A percentile compares a stretch with the other conserved stretches of the same genome.
Evolutionary conservation across 495 filamentous ascomycete genomes (phyloP).

Genomic region (Tuber magnatum): DNA sequence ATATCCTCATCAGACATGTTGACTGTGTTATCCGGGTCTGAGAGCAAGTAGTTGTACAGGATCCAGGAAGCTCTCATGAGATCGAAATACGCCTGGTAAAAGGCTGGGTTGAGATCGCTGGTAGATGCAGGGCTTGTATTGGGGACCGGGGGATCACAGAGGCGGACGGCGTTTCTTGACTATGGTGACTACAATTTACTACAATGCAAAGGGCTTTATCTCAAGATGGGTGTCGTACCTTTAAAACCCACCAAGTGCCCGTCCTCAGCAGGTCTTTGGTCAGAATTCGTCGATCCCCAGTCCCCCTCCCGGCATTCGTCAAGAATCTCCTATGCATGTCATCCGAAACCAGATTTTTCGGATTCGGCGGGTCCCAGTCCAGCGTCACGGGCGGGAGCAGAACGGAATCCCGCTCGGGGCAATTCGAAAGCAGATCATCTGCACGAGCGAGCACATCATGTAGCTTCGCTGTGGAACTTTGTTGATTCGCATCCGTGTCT

Average conservation of each 20-base stretch:
- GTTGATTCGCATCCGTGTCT: background rate
- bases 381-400: background rate
- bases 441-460: background rate
- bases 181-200: background rate
- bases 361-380: background rate
- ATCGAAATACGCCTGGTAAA: conserved; percentile 44
- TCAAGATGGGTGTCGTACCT: conserved; percentile 34
- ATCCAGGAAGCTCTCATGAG: conserved; percentile 47
- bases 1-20: background rate
- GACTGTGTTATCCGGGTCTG: background rate
- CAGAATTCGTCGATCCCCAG: background rate
- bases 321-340: background rate
- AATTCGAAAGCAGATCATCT: background rate
- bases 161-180: background rate
- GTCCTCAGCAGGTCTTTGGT: conserved; percentile 41
- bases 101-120: background rate
- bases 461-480: background rate
- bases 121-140: background rate
- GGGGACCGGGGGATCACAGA: background rate
- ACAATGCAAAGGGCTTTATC: background rate
- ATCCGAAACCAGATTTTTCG: background rate
- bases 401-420: background rate
- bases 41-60: conserved; percentile 40
- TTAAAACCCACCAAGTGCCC: conserved; percentile 48
- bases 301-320: background rate